Evolutionary conservation across 495 filamentous ascomycete species (phyloP).

Genomic region (Chaetomium fimeti): DNA sequence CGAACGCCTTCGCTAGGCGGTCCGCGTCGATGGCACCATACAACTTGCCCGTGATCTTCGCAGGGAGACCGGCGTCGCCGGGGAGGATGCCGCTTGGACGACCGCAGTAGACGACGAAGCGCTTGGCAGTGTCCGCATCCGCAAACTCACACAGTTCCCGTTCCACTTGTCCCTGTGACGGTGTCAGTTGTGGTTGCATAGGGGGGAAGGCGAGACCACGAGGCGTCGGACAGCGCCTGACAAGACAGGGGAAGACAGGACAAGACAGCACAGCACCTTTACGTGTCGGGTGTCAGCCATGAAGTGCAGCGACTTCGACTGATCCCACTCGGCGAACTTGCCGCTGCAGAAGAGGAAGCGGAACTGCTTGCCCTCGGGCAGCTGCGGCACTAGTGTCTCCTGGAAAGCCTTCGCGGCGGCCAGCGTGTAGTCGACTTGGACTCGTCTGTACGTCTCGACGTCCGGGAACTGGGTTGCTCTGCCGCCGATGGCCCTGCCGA

Average conservation of each 20-base stretch:
- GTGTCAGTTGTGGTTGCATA: constrained; percentile 12
- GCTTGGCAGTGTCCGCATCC: constrained; percentile 28
- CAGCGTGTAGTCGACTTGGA: constrained; percentile 47
- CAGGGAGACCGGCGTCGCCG: constrained; percentile 35
- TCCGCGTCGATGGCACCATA: constrained; percentile 36
- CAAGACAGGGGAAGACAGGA: no score
- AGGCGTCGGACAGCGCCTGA: not conserved
- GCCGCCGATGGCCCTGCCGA: constrained; percentile 36
- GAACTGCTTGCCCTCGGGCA: constrained; percentile 41
- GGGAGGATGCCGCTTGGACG: constrained; percentile 41
- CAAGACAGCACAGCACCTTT: constrained; percentile 37
- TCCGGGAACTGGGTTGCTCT: constrained; percentile 33
- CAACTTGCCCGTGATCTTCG: constrained; percentile 30
- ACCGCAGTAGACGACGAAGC: constrained; percentile 34
- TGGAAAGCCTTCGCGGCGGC: constrained; percentile 45
- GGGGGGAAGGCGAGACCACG: not conserved
- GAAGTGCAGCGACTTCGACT: constrained; percentile 46
- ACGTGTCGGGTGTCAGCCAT: constrained; percentile 44
- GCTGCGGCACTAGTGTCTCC: constrained; percentile 23
- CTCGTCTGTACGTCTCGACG: constrained; percentile 31
- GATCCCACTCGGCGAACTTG: constrained; percentile 46
- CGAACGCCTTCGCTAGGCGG: constrained; percentile 42
- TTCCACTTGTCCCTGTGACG: constrained; percentile 44
- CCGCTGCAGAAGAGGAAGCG: constrained; percentile 55
- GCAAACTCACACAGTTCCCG: constrained; percentile 39